Evolutionary conservation across 2,329 filamentous ascomycete species (phyloP), one percentile per base, ranked within the genome.

Genomic region (Hymenoscyphus salicellus): DNA sequence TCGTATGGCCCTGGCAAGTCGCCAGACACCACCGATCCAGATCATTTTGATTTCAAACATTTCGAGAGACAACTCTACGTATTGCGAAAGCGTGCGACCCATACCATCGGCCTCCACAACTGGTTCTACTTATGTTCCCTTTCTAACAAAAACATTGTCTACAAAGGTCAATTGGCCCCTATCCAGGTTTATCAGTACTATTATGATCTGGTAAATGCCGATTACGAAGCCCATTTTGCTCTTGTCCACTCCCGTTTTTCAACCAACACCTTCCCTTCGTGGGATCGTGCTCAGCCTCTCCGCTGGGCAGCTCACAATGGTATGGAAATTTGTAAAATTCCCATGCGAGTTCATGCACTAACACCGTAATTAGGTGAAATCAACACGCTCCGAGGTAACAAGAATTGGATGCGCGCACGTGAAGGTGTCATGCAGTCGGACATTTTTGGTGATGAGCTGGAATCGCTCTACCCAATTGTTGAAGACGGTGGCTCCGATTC

Each of bases 41-140:
- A 92, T 73, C 82, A 86, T 74, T 97, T 96, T 78, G 90, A 97
- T 78, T 90, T 92, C 75, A 86, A 87, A 71, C 84, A 86, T 68
- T 98, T 98, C 78, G 95, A 98, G 82, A 88, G 90, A 74, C 94
- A 97, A 81, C 85, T 99, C 63, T 99, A 94, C 78, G 85, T 98
- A 68, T 86, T 99, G 72, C 90, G 94, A 76, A 99, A 99, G 85
- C 91, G 93, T 74, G 90, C 93, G 62, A 97, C 93, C 58, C 93
- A 97, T 82, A 90, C 92, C 74, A 95, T 97, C 76, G 93, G 94
- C 66, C 85, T 97, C 63, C 92, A 96, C 79, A 97, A 97, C 79
- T 98, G 94, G 94, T 98, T 98, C 84, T 98, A 98, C 78, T 84
- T 98, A 65, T 98, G 94, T 84, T 97, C 93, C 59, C 82, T 98